Conservation (phyloP, 306 rosid genomes). For the Cajanus cajan region DNA sequence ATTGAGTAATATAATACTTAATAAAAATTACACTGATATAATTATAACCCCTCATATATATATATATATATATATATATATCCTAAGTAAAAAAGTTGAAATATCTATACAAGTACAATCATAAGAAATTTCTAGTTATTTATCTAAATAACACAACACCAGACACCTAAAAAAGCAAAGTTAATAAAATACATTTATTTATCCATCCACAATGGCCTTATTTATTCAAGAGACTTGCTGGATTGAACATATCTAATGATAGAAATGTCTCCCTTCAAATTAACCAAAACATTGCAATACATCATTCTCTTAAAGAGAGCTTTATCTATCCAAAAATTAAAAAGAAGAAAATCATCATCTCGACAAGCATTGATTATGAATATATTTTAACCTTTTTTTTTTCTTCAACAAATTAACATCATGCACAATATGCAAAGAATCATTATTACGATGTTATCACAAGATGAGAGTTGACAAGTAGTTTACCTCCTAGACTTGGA, state of each 20-base stretch:
- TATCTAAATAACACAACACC: too few species aligned
- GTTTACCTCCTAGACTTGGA: background rate
- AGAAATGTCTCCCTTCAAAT: background rate
- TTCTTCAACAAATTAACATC: too few species aligned
- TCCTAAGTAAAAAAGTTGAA: too few species aligned
- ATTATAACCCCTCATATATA: too few species aligned
- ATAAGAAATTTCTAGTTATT: too few species aligned
- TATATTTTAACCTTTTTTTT: background rate
- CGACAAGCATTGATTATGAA: background rate
- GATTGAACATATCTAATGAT: background rate
- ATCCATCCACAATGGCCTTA: too few species aligned
- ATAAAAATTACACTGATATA: too few species aligned
- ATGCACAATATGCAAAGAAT: background rate
- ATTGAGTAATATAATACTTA: too few species aligned
- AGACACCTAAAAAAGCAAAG: too few species aligned
- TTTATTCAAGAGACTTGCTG: background rate
- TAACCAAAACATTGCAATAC: background rate
- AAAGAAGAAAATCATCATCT: background rate
- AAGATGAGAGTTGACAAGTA: background rate
- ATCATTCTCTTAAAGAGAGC: background rate
- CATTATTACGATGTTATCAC: background rate
- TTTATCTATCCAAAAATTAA: background rate
- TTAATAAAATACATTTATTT: too few species aligned
- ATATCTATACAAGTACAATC: too few species aligned
- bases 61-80: too few species aligned